Evolutionary conservation across 176 grass and related monocot species (phyloP), one percentile per base, ranked within the genome.

Genomic region (Cenchrus fungigraminus): DNA sequence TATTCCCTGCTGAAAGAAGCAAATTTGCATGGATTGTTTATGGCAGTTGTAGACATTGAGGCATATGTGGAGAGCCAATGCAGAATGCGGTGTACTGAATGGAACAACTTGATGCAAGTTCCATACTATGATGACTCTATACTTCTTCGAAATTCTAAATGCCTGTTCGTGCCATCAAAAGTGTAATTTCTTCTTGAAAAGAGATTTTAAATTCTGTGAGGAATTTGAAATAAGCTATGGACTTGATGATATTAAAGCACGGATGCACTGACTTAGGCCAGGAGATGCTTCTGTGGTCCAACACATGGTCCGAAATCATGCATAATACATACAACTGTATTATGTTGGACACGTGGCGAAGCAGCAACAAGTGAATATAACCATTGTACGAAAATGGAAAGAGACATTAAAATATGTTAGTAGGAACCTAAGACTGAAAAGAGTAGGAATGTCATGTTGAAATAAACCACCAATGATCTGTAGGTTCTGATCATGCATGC

Each of bases 21-120:
- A 80, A 71, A 81, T 77, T 45, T 77, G 64, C 60, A 37, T 71
- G 46, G 55, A 86, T 86, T 82, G 64, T 86, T 89, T 57, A 71
- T 76, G 34, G 72, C 40, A 74, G 31, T 60, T 47, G 53, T 57
- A 63, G 69, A 69, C 61, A 76, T 63, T 74, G 69, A 84, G 17
- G 32, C 52, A 25, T 87, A 63, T 29, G 80, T 79, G 68, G 76
- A 87, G 53, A 79, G 59, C 44, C 43, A 51, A 75, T 44, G 22
- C 52, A 87, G 68, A 54, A 87, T 68, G 61, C 74, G 28, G 28
- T 75, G 54, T 69, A 84, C 43, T 80, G 59, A 68, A 46, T 74
- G 32, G 54, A 58, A 63, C 74, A 69, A 29, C 58, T 57, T 56
- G 47, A 76, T 32, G 25, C 56, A 71, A 78, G 46, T 46, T 77